A percentile compares a stretch with the other conserved stretches of the same genome.
phyloP scores from a whole-genome alignment of 352 stramenopile species.

The Elongisporangium anandrum region DNA sequence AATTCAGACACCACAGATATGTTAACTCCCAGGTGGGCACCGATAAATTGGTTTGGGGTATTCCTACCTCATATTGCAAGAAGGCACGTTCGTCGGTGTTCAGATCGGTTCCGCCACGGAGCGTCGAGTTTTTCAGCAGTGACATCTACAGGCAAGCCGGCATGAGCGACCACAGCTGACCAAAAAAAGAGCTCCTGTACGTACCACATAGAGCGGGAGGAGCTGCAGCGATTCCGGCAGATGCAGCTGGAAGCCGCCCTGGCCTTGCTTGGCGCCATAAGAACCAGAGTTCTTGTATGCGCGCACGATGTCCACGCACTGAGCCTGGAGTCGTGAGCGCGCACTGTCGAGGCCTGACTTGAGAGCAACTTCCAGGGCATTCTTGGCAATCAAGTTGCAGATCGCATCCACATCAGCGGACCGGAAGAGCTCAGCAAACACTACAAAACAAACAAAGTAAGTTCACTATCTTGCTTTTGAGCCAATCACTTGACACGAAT shows the following conservation, averaged over 20 bases:
- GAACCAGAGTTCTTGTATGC: constrained; percentile 84
- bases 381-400: constrained; percentile 95
- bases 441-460: constrained; percentile 22
- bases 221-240: constrained; percentile 92
- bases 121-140: constrained; percentile 96
- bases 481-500: not conserved
- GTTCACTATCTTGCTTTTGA: not conserved
- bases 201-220: constrained; percentile 93
- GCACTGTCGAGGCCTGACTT: constrained; percentile 95
- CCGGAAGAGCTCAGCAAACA: constrained; percentile 90
- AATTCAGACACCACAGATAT: constrained; percentile 3
- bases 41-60: not conserved
- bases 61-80: constrained; percentile 81
- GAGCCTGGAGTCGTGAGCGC: constrained; percentile 88
- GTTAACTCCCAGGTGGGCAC: constrained; percentile 1
- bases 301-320: constrained; percentile 92
- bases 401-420: constrained; percentile 92
- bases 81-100: constrained; percentile 95
- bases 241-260: constrained; percentile 65
- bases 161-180: constrained; percentile 5
- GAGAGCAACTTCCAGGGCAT: constrained; percentile 90
- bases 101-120: constrained; percentile 96
- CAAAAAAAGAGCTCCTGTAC: constrained; percentile 8
- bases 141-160: constrained; percentile 77
- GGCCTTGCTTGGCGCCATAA: constrained; percentile 60